Base-by-base conservation (phyloP, 768 basidiomycete species). In the Podaxis sp. region DNA sequence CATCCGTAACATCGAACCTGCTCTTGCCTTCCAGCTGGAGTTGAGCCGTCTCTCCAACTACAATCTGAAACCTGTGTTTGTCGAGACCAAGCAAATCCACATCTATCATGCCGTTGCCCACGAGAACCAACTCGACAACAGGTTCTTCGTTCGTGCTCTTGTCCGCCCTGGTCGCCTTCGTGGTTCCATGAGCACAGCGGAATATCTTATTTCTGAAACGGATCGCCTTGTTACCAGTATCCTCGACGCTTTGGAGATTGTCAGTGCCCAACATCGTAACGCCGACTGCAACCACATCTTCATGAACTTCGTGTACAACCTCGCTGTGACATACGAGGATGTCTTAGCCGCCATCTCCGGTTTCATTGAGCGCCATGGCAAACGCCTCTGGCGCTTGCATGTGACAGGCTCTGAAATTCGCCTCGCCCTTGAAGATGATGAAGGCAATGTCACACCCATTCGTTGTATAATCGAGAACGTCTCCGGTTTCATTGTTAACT, bases 221-320 rank as follows among this genome's bases (percentile, higher is more conserved):
- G 97, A 99, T 69, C 91, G 97, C 50, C 86, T 98, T 11, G 91
- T 98, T 63, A 96, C 93, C 44, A 90, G 85, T 68, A 87, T 98
- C 66, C 80, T 99, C 63, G 97, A 99, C 73, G 91, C 95, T 2
- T 83, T 98, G 32, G 96, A 98, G 72, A 90, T 98, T 57, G 93
- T 96, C 70, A 88, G 85, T 66, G 92, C 91, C 6, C 84, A 93
- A 68, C 82, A 95, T 68, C 87, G 95, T 62, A 93, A 90, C 66
- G 91, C 96, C 3, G 96, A 98, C 71, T 95, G 93, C 78, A 98
- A 98, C 74, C 95, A 98, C 72, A 97, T 98, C 72, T 95, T 94
- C 79, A 88, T 98, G 87, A 98, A 98, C 79, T 99, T 98, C 73
- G 88, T 98, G 68, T 98, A 98, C 83, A 93, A 91, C 71, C 88